Evolutionary conservation across 768 basidiomycete species (phyloP), one percentile per base, ranked within the genome.

Genomic region (Serendipita sp.): DNA sequence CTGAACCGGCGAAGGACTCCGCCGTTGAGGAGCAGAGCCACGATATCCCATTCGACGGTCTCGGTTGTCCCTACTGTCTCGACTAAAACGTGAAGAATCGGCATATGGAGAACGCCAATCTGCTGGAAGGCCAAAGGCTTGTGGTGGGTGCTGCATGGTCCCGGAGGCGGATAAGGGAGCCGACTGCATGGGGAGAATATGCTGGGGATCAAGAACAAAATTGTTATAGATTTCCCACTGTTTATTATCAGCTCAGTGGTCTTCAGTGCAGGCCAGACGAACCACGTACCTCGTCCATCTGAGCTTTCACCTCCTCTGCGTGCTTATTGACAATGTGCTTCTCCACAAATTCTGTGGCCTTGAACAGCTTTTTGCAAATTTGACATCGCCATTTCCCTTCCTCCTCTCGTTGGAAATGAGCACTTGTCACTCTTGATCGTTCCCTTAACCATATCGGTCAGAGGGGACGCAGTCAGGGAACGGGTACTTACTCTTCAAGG

Each of bases 261-360:
- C 11, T 30, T 7, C 11, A 7, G 10, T 48, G 13, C n/a, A 24
- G 28, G 13, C n/a, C 28, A 28, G 35, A 24, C 35, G 24, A 24
- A 24, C 35, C 41, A 70, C 79, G 75, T 73, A 96, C 95, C 71
- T 94, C 88, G 46, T 93, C 91, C 16, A 97, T 82, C 62, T 80
- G 10, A 24, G 56, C 76, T 69, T 86, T 88, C 65, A 94, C 82
- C 15, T 91, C 77, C 66, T 96, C 90, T 10, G 87, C 78, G 72
- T 99, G 96, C 73, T 98, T 98, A 73, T 94, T 92, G 11, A 86
- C 83, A 67, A 99, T 86, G 73, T 99, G 96, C 79, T 98, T 98
- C 76, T 95, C 92, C 56, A 98, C 89, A 75, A 97, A 99, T 30
- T 93, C 85, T 38, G 89, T 88, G 3, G 93, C 96, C 74, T 94